These are phyloP conservation scores for Daldinia eschscholtzii DNA, from an alignment of 2,329 filamentous ascomycete species.

Conservation along the genomic window DNA sequence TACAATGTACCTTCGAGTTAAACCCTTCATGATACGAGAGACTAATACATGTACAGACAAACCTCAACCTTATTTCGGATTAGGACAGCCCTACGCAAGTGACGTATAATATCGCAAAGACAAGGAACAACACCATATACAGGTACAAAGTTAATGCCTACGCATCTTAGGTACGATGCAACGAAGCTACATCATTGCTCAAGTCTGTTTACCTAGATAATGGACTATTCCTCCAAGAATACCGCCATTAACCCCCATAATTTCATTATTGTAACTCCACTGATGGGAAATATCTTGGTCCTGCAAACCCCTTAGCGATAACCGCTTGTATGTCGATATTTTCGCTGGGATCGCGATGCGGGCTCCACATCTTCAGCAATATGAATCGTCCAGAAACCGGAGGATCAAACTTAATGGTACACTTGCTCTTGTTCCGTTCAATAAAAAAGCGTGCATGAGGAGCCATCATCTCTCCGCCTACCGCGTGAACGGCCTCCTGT, in stretches of 20 bases:
- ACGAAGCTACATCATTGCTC: conserved; percentile 1
- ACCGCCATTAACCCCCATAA: neutral
- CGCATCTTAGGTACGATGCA: conserved; percentile 2
- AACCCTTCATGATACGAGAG: neutral
- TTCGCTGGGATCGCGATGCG: conserved; percentile 69
- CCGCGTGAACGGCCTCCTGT: conserved; percentile 68
- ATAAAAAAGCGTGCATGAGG: conserved; percentile 89
- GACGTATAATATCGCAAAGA: neutral
- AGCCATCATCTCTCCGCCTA: conserved; percentile 71
- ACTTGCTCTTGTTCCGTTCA: conserved; percentile 83
- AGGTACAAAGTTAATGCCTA: neutral
- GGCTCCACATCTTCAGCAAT: conserved; percentile 90
- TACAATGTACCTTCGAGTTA: neutral
- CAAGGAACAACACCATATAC: neutral
- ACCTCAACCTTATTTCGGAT: too few relatives aligned
- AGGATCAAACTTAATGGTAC: conserved; percentile 87
- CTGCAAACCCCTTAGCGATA: conserved; percentile 84
- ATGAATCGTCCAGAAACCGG: conserved; percentile 86
- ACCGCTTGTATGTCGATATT: conserved; percentile 95
- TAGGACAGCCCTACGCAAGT: neutral
- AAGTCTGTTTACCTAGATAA: conserved; percentile 11
- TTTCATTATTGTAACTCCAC: conserved; percentile 67
- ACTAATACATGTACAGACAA: neutral
- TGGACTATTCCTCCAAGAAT: conserved; percentile 12
- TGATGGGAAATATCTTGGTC: conserved; percentile 85